Conservation (phyloP, 148 eudicot species). For the Camellia lanceoleosa region DNA sequence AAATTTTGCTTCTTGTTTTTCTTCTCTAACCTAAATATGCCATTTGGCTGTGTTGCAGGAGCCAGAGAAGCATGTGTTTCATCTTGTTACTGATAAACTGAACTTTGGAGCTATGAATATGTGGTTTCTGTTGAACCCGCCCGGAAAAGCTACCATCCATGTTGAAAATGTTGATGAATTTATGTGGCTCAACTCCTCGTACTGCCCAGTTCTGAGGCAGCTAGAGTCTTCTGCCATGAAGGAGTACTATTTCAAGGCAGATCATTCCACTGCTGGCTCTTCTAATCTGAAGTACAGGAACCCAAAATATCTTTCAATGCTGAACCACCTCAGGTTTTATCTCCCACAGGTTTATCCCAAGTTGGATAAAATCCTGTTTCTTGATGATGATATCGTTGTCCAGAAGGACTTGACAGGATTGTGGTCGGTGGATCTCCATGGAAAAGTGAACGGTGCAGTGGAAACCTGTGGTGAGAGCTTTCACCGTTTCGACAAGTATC, state of each 20-base stretch:
- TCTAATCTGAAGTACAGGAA: slow-evolving; percentile 85
- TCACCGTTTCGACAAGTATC: slow-evolving; percentile 84
- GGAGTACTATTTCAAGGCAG: slow-evolving; percentile 84
- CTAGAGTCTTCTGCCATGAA: slow-evolving; percentile 85
- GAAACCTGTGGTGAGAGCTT: slow-evolving; percentile 91
- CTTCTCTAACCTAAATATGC: slow-evolving; percentile 2
- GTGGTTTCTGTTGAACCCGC: slow-evolving; percentile 86
- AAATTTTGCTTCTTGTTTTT: background rate
- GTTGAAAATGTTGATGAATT: slow-evolving; percentile 90
- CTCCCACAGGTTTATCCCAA: slow-evolving; percentile 92
- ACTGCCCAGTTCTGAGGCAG: slow-evolving; percentile 83
- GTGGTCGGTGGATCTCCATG: slow-evolving; percentile 76
- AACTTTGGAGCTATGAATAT: slow-evolving; percentile 90
- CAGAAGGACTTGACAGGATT: slow-evolving; percentile 74
- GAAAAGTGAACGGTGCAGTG: slow-evolving; percentile 90
- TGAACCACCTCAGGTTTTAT: slow-evolving; percentile 83
- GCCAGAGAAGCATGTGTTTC: slow-evolving; percentile 86
- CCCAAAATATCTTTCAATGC: slow-evolving; percentile 91
- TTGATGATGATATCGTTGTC: slow-evolving; percentile 91
- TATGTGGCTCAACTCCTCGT: slow-evolving; percentile 87
- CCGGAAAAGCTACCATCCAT: slow-evolving; percentile 81
- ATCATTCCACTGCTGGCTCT: slow-evolving; percentile 71
- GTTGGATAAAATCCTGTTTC: slow-evolving; percentile 76
- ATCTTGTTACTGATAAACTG: slow-evolving; percentile 86
- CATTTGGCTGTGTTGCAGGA: slow-evolving; percentile 48